These are phyloP conservation scores for Zalaria sp. DNA, from an alignment of 2,329 filamentous ascomycete species.

Conservation along the genomic window DNA sequence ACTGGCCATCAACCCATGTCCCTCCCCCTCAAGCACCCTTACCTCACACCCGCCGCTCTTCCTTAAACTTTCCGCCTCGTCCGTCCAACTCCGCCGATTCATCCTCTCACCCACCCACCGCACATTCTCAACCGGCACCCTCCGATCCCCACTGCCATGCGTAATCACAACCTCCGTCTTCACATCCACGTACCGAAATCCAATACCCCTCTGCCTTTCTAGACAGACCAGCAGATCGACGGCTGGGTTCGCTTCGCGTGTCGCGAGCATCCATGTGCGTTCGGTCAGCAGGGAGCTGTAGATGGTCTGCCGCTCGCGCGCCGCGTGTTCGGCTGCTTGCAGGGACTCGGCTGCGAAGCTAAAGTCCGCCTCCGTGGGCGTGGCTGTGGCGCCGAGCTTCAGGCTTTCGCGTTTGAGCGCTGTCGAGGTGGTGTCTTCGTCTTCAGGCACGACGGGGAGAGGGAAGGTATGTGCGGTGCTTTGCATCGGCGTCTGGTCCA, in stretches of 20 bases:
- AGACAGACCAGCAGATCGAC: constrained; percentile 87
- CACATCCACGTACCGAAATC: constrained; percentile 94
- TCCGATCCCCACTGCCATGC: constrained; percentile 77
- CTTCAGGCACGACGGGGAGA: constrained; percentile 10
- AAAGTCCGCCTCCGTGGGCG: constrained; percentile 25
- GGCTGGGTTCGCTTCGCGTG: constrained; percentile 80
- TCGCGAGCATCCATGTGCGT: constrained; percentile 87
- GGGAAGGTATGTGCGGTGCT: constrained; percentile 14
- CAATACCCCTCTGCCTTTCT: constrained; percentile 79
- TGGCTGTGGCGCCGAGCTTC: constrained; percentile 17
- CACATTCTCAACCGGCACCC: constrained; percentile 90
- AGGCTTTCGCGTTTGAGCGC: constrained; percentile 11
- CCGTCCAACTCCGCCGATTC: constrained; percentile 26
- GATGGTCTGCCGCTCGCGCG: constrained; percentile 56
- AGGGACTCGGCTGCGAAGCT: constrained; percentile 22
- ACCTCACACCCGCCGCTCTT: constrained; percentile 53
- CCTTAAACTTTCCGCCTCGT: constrained; percentile 3
- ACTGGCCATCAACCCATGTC: constrained; percentile 91
- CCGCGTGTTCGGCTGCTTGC: constrained; percentile 44
- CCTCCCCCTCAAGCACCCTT: constrained; percentile 75
- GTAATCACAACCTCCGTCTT: constrained; percentile 84
- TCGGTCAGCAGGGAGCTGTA: constrained; percentile 83
- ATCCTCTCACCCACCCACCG: constrained; percentile 90
- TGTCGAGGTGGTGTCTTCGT: constrained; percentile 2
- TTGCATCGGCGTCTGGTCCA: constrained; percentile 30